Evolutionary conservation across 164 flowering plant genomes (phyloP).

Genomic region (Akebia trifoliata): DNA sequence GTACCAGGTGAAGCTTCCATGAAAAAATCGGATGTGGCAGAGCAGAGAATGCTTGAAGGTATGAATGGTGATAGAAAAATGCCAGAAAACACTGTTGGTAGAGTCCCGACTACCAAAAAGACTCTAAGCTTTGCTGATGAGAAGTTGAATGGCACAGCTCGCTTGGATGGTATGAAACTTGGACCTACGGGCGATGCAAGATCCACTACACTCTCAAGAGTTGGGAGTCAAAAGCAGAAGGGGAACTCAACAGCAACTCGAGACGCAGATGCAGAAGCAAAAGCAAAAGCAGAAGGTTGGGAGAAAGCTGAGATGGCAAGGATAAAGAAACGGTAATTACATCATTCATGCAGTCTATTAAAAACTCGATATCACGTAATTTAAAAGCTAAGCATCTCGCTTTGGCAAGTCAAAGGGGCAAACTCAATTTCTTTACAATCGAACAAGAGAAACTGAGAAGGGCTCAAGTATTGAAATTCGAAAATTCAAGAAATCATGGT

Average conservation of each 20-base stretch:
- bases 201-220: slow-evolving; percentile 14
- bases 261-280: slow-evolving; percentile 2
- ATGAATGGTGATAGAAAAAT: slow-evolving; percentile 12
- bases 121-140: too few relatives aligned
- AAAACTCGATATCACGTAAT: too few relatives aligned
- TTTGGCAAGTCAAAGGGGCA: too few relatives aligned
- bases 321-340: slow-evolving; percentile 48
- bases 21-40: slow-evolving; percentile 22
- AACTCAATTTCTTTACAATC: too few relatives aligned
- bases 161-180: too few relatives aligned
- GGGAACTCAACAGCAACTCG: not conserved
- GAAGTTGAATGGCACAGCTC: too few relatives aligned
- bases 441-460: too few relatives aligned
- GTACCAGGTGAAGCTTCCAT: slow-evolving; percentile 29
- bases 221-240: not conserved
- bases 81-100: slow-evolving; percentile 15
- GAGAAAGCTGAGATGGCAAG: slow-evolving; percentile 47
- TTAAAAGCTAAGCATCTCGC: too few relatives aligned
- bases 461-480: too few relatives aligned
- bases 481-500: too few relatives aligned
- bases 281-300: slow-evolving; percentile 51
- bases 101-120: slow-evolving; percentile 19
- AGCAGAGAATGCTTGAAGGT: slow-evolving; percentile 12
- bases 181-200: too few relatives aligned
- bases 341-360: too few relatives aligned